Base-by-base conservation (phyloP, 306 rosid species). In the Rosa multiflora region DNA sequence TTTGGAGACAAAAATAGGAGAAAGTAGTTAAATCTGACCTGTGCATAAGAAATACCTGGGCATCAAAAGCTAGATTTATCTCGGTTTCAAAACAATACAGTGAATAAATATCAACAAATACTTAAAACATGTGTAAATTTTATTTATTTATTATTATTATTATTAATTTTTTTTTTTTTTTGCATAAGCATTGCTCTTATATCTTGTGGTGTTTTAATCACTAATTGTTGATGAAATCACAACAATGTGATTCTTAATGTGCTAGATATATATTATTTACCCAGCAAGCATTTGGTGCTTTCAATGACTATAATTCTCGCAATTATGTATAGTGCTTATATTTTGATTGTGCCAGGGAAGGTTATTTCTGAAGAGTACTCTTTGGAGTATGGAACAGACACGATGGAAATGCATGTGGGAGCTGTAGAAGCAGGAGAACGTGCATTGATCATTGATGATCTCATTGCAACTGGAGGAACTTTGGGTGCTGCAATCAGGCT, bases 401-500 rank as follows among this genome's bases (percentile, higher is more conserved):
- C 9, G 86, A 93, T 93, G 29, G 98, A 96, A 87, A 96, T 96
- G 99, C 99, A 96, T 76, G 98, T 90, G 2, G 99, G 98, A 78
- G 99, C 99, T 73, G 96, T 96, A 15, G 75, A 91, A 78, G 56
- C 87, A 14, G 99, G 99, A 75, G 99, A 96, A 62, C 94, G 99
- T 47, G 99, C 97, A 73, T 82, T 96, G 53, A 75, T 96, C 87
- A 86, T 96, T 74, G 98, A 96, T 79, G 99, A 96, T 87, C 98
- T 96, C 83, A 91, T 96, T 84, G 99, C 99, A 56, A 96, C 97
- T 10, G 99, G 99, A 29, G 99, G 99, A 82, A 96, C 99, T 39
- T 84, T 93, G 85, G 73, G 86, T 87, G 97, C 99, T 59, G 99
- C 99, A 64, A 84, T 96, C 83, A 91, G 83, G 70, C 93, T 96